A percentile compares a stretch with the other conserved stretches of the same genome.
These are phyloP conservation scores for Austroboletus eburneus DNA, from an alignment of 768 basidiomycete genomes.

Conservation along the genomic window DNA sequence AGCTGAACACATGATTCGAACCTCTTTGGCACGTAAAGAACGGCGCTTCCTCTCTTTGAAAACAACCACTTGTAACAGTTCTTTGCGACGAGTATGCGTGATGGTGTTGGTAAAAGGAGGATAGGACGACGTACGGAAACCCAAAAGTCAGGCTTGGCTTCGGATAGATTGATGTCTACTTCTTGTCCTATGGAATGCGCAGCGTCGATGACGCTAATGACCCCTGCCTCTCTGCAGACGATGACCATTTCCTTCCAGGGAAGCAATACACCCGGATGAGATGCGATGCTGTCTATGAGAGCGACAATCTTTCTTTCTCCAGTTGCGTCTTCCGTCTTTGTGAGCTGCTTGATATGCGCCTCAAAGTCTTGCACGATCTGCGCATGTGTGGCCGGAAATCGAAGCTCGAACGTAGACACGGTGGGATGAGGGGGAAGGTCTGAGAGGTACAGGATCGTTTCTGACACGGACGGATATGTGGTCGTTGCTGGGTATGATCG, in stretches of 20 bases:
- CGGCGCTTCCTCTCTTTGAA: constrained; percentile 60
- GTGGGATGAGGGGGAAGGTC: constrained; percentile 55
- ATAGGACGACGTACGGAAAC: constrained; percentile 48
- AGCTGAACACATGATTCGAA: constrained; percentile 18
- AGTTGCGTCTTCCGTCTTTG: constrained; percentile 11
- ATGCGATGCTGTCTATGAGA: constrained; percentile 63
- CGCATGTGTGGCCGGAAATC: constrained; percentile 54
- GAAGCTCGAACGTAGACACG: constrained; percentile 44
- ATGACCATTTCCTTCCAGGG: constrained; percentile 72
- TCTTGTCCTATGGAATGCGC: constrained; percentile 80
- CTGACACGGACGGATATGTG: constrained; percentile 53
- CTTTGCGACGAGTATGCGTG: constrained; percentile 37
- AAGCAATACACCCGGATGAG: constrained; percentile 55
- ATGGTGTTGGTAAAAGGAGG: too few relatives aligned
- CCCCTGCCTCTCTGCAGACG: constrained; percentile 59
- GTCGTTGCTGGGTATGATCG: constrained; percentile 40
- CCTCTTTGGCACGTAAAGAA: constrained; percentile 72
- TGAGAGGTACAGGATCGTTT: constrained; percentile 48
- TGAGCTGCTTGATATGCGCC: constrained; percentile 32
- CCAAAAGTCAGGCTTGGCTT: constrained; percentile 69
- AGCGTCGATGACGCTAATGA: constrained; percentile 70
- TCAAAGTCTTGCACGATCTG: constrained; percentile 52
- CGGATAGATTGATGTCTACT: constrained; percentile 51
- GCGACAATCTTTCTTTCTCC: constrained; percentile 51
- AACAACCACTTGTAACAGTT: constrained; percentile 88